Percentiles rank a stretch among this genome's conserved stretches.
Evolutionary conservation across 306 rosid genomes (phyloP).

Genomic region (Styphnolobium japonicum): DNA sequence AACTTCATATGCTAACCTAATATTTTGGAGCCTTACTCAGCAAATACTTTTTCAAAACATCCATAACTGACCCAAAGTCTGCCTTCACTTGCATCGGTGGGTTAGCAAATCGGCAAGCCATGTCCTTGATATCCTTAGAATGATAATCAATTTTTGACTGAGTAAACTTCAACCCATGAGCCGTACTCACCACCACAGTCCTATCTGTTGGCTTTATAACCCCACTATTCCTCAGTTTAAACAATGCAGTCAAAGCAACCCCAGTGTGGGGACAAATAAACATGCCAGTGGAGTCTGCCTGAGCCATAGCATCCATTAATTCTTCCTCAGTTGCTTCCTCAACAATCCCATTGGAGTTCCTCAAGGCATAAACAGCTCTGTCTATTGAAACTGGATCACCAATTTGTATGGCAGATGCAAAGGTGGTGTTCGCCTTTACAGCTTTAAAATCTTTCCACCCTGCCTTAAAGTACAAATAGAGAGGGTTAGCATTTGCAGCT

Average conservation of each 20-base stretch:
- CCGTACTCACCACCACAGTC: conserved; percentile 69
- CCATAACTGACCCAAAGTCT: conserved; percentile 58
- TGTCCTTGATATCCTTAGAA: conserved; percentile 48
- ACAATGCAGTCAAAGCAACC: conserved; percentile 53
- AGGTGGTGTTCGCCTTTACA: conserved; percentile 49
- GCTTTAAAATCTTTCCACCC: conserved; percentile 57
- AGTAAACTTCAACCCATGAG: conserved; percentile 62
- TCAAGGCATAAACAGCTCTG: conserved; percentile 53
- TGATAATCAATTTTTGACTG: conserved; percentile 59
- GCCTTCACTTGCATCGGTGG: conserved; percentile 54
- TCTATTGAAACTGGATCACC: conserved; percentile 66
- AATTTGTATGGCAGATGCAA: conserved; percentile 58
- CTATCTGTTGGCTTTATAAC: conserved; percentile 42
- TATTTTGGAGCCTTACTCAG: conserved; percentile 38
- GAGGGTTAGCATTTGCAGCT: too few relatives aligned
- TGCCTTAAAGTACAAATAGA: conserved; percentile 44
- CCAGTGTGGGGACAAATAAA: conserved; percentile 67
- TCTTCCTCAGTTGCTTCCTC: conserved; percentile 69
- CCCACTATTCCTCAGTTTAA: conserved; percentile 48
- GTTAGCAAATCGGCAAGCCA: conserved; percentile 55
- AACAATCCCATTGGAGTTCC: conserved; percentile 53
- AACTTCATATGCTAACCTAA: conserved; percentile 13
- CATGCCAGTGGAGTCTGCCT: conserved; percentile 62
- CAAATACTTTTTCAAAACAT: conserved; percentile 51
- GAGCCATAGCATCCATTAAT: conserved; percentile 59